Conservation (phyloP, 176 grass and related monocot species). For the Oryza glaberrima region DNA sequence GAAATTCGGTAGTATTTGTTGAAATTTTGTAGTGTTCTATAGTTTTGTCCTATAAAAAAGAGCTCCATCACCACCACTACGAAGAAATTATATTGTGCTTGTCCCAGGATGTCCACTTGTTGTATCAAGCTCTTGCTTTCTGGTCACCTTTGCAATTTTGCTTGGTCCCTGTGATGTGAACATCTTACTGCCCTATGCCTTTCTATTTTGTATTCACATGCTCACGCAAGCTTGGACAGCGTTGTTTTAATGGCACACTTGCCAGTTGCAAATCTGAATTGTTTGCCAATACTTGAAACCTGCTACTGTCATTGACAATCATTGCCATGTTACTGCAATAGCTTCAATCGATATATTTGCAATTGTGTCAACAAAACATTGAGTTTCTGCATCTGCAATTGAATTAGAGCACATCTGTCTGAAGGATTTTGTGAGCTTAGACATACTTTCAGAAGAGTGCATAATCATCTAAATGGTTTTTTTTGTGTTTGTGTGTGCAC, state of each 20-base stretch:
- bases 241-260: slow-evolving; percentile 42
- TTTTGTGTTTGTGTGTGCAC: background rate
- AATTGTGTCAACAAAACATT: background rate
- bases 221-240: slow-evolving; percentile 31
- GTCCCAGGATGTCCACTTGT: background rate
- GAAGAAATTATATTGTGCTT: slow-evolving; percentile 28
- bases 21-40: slow-evolving; percentile 21
- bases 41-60: slow-evolving; percentile 36
- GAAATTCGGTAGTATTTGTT: slow-evolving; percentile 15
- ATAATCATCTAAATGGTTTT: slow-evolving; percentile 14
- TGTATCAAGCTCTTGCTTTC: slow-evolving; percentile 41
- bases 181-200: slow-evolving; percentile 24
- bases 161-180: slow-evolving; percentile 36
- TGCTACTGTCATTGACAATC: slow-evolving; percentile 16
- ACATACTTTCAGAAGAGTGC: background rate
- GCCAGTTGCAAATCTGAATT: slow-evolving; percentile 24
- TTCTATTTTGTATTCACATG: slow-evolving; percentile 44
- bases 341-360: background rate
- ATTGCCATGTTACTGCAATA: slow-evolving; percentile 9
- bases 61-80: slow-evolving; percentile 30
- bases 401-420: background rate
- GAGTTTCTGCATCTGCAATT: background rate
- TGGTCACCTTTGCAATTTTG: slow-evolving; percentile 6
- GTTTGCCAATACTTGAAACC: slow-evolving; percentile 29
- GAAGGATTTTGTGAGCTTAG: slow-evolving; percentile 4